Evolutionary conservation across 495 filamentous ascomycete species (phyloP), one percentile per base, ranked within the genome.

Genomic region (Aspergillus ostianus): DNA sequence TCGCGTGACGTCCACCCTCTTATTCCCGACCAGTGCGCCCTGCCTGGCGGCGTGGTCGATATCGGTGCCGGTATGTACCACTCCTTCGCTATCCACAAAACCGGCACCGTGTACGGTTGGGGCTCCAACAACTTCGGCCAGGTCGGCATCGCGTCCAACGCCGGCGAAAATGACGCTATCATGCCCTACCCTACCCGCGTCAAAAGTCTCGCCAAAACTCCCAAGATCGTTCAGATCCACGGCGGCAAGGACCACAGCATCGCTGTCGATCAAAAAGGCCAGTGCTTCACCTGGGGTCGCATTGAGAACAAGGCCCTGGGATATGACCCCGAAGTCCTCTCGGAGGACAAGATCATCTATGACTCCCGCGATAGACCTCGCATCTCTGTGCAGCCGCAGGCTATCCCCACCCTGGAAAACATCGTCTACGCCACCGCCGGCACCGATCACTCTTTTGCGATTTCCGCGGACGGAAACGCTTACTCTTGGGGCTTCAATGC

Each of bases 271-370:
- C 13, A 51, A 4, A 30, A 44, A 9, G 57, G 57, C 1, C 4
- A 26, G 7, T 64, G 61, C 23, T 47, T 60, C 9, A 46, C 56
- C 7, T 64, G 61, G 61, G 62, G 62, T 9, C 62, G 53, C 10
- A 64, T 60, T 26, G 62, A 64, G 30, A 64, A 64, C 12, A 60
- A 57, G 13, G 62, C 54, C 10, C 53, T 64, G 17, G 57, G 62
- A 0, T 15, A 60, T 5, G 54, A 53, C 18, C 36, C 17, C 1
- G 21, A 53, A 6, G 19, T 51, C 15, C 36, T 60, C 2, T 32
- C 49, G 21, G 17, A 17, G 6, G 46, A 32, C 6, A 9, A 57
- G 29, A 45, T 60, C 17, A 52, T 64, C 26, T 15, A 23, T 19
- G 56, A 59, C 29, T 21, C 1, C 2, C 53, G 56, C 27, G 44